phyloP scores from a whole-genome alignment of 2,329 filamentous ascomycete genomes.

The Colletotrichum melonis region DNA sequence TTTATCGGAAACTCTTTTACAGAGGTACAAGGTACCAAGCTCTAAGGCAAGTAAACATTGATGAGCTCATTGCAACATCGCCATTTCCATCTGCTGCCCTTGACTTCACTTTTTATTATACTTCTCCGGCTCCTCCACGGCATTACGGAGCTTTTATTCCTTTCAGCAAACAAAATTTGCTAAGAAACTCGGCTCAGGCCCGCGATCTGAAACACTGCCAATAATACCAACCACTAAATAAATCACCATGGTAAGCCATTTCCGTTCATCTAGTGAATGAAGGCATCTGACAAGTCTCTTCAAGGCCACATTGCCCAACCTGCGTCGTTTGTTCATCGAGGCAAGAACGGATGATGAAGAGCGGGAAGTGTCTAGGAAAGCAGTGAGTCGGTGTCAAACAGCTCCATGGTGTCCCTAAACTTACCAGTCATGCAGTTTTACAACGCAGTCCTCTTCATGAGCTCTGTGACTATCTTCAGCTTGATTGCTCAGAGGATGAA shows the following conservation, averaged over 20 bases:
- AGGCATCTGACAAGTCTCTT: slow-evolving; percentile 15
- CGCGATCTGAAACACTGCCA: background rate
- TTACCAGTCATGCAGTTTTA: slow-evolving; percentile 79
- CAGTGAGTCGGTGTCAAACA: slow-evolving; percentile 68
- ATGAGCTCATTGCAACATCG: background rate
- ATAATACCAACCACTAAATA: slow-evolving; percentile 2
- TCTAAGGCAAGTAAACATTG: background rate
- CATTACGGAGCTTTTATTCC: background rate
- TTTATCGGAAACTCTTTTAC: background rate
- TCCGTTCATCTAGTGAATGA: background rate
- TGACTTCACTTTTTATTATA: background rate
- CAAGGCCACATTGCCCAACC: slow-evolving; percentile 86
- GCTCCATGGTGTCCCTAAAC: background rate
- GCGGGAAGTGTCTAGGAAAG: slow-evolving; percentile 91
- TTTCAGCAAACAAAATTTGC: background rate
- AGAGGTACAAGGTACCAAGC: background rate
- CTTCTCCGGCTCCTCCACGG: background rate
- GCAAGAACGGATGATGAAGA: slow-evolving; percentile 93
- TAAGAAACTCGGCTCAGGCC: too few relatives aligned
- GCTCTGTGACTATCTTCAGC: slow-evolving; percentile 94
- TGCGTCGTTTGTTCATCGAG: slow-evolving; percentile 96
- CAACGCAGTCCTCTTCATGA: slow-evolving; percentile 96
- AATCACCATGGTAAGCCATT: slow-evolving; percentile 25
- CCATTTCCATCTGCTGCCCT: background rate
- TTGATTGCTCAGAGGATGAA: slow-evolving; percentile 90